phyloP scores from a whole-genome alignment of 2,329 filamentous ascomycete species.

The Paraphaeosphaeria minitans region DNA sequence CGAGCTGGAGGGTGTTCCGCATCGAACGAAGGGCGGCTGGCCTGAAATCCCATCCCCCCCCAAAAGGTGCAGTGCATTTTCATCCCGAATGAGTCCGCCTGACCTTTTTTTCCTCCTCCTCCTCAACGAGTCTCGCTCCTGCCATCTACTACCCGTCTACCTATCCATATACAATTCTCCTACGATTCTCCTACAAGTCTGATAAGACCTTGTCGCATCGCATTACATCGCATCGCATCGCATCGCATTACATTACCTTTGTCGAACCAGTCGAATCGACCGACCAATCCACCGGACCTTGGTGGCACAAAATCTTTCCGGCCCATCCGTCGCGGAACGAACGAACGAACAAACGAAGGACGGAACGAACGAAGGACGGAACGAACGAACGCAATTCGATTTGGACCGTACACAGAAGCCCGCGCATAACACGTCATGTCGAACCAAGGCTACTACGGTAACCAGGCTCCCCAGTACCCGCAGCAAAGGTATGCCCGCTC shows the following conservation, averaged over 20 bases:
- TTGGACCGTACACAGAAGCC: too few species aligned
- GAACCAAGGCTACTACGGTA: constrained; percentile 46
- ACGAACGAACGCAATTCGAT: too few species aligned
- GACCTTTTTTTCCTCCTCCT: background rate
- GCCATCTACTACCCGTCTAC: too few species aligned
- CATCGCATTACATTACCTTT: background rate
- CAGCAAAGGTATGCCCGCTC: constrained; percentile 36
- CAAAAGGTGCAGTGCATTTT: background rate
- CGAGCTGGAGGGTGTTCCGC: background rate
- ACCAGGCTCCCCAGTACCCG: constrained; percentile 45
- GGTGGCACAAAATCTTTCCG: background rate
- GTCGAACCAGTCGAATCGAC: too few species aligned
- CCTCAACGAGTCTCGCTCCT: background rate
- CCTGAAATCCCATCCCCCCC: constrained; percentile 9
- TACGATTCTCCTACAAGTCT: too few species aligned
- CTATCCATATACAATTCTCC: too few species aligned
- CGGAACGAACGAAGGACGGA: too few species aligned
- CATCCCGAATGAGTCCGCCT: background rate
- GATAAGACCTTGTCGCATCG: background rate
- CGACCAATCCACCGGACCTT: background rate
- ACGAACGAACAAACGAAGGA: too few species aligned
- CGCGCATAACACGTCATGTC: constrained; percentile 31
- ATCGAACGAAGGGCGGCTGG: background rate
- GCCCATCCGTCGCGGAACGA: background rate
- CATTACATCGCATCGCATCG: background rate